Base-by-base conservation (phyloP, 2,329 filamentous ascomycete species). In the Phyllosticta ampelicida region DNA sequence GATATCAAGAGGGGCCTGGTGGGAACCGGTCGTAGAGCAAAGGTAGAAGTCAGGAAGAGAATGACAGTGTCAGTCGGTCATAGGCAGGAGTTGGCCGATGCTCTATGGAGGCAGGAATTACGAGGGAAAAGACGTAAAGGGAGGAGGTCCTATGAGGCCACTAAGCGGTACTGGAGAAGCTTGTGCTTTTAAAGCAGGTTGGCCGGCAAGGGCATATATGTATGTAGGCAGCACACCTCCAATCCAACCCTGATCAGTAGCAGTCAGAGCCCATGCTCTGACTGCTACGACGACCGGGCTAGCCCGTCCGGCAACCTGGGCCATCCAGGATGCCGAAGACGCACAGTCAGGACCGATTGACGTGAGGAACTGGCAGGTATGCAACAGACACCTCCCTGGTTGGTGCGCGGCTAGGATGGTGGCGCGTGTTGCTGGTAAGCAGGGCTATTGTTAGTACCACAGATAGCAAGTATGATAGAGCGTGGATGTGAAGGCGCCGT, bases 321-420 rank as follows among this genome's bases (percentile, higher is more conserved):
- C 66, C 60, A 54, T 61, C 51, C 58, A 61, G 58, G 57, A 62
- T 67, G 65, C 70, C 68, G 69, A 68, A 68, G 65, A 70, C 66
- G 68, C 71, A 70, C 67, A 71, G 66, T 66, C 70, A 66, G 65
- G 69, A 65, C 67, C 67, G 67, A 66, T 72, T 72, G 70, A 71
- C 70, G 67, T 72, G 69, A 72, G 68, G 64, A 66, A 55, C 48
- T 44, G 49, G 53, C 52, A 51, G 57, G 57, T 36, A 30, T 29
- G 57, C 57, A 21, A 48, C 57, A 55, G 53, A 53, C 53, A 55
- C 23, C 28, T 48, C 48, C 53, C 57, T 59, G 57, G 53, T 59
- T 59, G 57, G 57, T 52, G 57, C 57, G 28, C 53, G 49, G n/a
- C 57, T 52, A 55, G 53, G 53, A 59, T 48, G 57, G 53, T 59